Base-by-base conservation (phyloP, 164 flowering plant genomes). In the Piper longum region DNA sequence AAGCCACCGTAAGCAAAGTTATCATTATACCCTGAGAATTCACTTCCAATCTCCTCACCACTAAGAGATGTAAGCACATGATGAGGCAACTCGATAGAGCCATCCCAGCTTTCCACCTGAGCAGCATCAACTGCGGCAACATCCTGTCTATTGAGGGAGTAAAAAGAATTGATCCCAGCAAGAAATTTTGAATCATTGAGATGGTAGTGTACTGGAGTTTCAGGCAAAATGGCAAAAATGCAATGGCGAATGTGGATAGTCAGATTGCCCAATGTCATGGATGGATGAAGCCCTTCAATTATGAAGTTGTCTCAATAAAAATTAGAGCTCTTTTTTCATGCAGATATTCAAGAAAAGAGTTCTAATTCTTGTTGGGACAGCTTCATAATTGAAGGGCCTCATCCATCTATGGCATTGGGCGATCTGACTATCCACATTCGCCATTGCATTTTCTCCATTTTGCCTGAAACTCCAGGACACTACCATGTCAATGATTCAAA, bases 361-460 rank as follows among this genome's bases (percentile, higher is more conserved):
- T 17, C 69, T 1, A 76, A 26, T 26, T 26, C 67, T 44, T 74
- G 60, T 41, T 77, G 78, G 80, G 83, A 80, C 48, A 85, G 80
- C 72, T 61, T 80, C 44, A 81, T 81, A 66, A 75, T 77, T 43
- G 83, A 85, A 39, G 89, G 89, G 8, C 54, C 88, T 6, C 84
- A 61, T 16, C 77, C 77, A 16, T 82, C 95, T 26, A 86, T 88
- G 85, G 86, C 93, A 9, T 76, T 85, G 86, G 82, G 73, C 67
- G 93, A 88, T 73, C 79, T 88, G 57, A 76, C 85, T 75, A 82
- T 61, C 77, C 95, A 86, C 74, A 81, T 88, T 61, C 78, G 73
- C 5, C 71, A 83, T 8, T 79, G 81, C 18, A 77, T 76, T 72
- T 76, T 81, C 2, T 64, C 79, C 8, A 66, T 77, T 26, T 57